Evolutionary conservation across 2,329 filamentous ascomycete genomes (phyloP).

Genomic region (Aspergillus sp.): DNA sequence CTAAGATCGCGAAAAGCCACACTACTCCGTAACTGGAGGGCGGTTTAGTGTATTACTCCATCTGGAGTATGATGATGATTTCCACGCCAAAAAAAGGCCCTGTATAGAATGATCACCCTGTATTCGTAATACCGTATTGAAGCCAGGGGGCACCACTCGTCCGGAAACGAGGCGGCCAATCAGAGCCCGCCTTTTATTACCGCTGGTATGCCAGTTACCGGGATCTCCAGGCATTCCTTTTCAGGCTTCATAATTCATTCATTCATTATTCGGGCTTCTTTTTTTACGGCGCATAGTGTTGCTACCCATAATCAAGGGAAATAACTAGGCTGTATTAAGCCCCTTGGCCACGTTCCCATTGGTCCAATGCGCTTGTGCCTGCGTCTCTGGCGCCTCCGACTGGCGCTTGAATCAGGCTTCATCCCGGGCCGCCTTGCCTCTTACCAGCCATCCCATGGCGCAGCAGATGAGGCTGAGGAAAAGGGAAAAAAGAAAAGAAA

Average conservation of each 20-base stretch:
- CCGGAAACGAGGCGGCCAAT: not conserved
- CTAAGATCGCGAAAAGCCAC: too few relatives aligned
- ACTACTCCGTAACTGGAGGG: too few relatives aligned
- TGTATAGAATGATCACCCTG: not conserved
- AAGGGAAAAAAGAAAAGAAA: too few relatives aligned
- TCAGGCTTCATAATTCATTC: not conserved
- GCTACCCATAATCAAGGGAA: not conserved
- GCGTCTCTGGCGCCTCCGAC: not conserved
- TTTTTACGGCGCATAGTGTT: not conserved
- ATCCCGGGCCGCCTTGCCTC: not conserved
- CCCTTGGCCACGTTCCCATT: not conserved
- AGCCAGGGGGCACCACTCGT: not conserved
- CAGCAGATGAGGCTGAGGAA: not conserved
- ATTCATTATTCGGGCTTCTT: not conserved
- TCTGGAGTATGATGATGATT: not conserved
- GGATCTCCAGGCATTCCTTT: not conserved
- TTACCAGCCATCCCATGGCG: not conserved
- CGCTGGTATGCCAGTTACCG: not conserved
- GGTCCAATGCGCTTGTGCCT: not conserved
- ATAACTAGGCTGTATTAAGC: not conserved
- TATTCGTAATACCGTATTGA: not conserved
- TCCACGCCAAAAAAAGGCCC: too few relatives aligned
- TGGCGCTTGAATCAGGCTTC: not conserved
- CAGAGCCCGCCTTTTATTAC: not conserved
- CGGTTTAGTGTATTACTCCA: too few relatives aligned